Evolutionary conservation across 768 basidiomycete species (phyloP), one percentile per base, ranked within the genome.

Genomic region (Auriscalpium vulgare): DNA sequence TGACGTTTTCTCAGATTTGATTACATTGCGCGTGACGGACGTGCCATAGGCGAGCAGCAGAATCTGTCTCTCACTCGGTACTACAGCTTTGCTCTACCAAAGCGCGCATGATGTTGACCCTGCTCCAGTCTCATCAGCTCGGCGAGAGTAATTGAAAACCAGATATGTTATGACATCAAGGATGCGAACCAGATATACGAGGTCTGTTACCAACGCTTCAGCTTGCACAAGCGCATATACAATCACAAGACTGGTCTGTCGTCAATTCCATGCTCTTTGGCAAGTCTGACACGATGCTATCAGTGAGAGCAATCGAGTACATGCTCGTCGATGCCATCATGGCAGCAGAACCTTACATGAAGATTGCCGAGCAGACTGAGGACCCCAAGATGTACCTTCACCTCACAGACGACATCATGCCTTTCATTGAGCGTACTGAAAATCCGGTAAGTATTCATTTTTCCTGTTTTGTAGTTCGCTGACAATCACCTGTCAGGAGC

Each of bases 271-370:
- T 46, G 17, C 40, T n/a, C 10, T 2, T 19, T 51, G 29, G 17
- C 21, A n/a, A 29, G 45, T 38, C 37, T 34, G 48, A 10, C 37
- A 5, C 43, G 36, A 14, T 9, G 6, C 10, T 14, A n/a, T 45
- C 65, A 87, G 88, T 87, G 3, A 86, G 79, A 61, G 82, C 87
- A 0, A 85, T 91, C 51, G 91, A 91, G 66, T 80, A 85, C 63
- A 92, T 92, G 91, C 73, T 92, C n/a, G 75, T 89, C 13, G 90
- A 92, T 60, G 87, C 78, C 0, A 75, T 93, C n/a, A 69, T 84
- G 0, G 70, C 71, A 0, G 91, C 91, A 0, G 87, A 93, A 38
- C 78, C 82, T 0, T 55, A 77, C 56, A 66, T 91, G 65, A 74
- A 82, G 46, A 78, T 92, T 49, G 81, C 86, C 0, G 66, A 75